Evolutionary conservation across 2,329 filamentous ascomycete species (phyloP), one percentile per base, ranked within the genome.

Genomic region (Nothopassalora personata): DNA sequence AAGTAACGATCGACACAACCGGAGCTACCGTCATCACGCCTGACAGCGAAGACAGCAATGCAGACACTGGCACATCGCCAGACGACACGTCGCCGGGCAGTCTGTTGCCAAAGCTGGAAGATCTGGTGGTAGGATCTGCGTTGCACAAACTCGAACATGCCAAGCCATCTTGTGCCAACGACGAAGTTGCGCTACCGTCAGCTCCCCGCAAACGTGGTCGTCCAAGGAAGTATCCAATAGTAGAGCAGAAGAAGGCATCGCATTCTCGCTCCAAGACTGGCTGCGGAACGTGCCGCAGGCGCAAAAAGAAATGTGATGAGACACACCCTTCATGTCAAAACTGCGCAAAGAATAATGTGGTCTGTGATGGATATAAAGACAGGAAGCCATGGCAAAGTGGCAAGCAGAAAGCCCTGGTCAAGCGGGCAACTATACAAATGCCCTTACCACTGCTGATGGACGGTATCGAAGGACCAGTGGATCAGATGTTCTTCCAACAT

Each of bases 321-420:
- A 76, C 76, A 48, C 78, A 75, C 64, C 76, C 77, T 39, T 70
- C 70, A 46, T 80, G 89, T 67, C 81, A 90, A 74, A 95, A 95
- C 68, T 96, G 91, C 70, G 88, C 94, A 75, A 96, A 96, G 80
- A 96, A 96, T 72, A 90, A 91, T 8, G 90, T 96, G 11, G 85
- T 92, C 11, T 96, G 91, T 71, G 91, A 96, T 75, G 91, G 91
- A 11, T 96, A 96, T 70, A 89, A 90, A 53, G 88, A 90, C 62
- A 91, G 91, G 72, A 88, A 90, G 59, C 83, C 91, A 54, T 96
- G 91, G 91, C 90, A 87, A 73, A 92, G 90, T 70, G 90, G 91
- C 30, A 90, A 85, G 71, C 88, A 93, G 73, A 87, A 81, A 70
- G 81, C 58, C 36, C 46, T 61, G 7, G 39, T 30, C 18, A 15